phyloP scores from a whole-genome alignment of 1,139 yeast species.

The Saccharomyces hybrid region DNA sequence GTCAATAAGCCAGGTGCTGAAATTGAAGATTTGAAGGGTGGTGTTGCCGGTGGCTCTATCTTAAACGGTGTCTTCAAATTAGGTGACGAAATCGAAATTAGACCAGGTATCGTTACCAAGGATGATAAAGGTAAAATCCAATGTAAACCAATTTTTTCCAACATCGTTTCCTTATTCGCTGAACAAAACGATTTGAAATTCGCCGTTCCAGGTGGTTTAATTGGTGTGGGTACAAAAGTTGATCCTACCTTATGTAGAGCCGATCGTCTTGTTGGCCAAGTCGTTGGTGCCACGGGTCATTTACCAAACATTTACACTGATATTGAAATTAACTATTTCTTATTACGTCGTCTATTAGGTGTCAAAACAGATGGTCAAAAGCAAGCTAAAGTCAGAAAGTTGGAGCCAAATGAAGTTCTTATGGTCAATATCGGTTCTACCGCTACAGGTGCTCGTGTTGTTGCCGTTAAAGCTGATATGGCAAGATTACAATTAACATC shows the following conservation, averaged over 20 bases:
- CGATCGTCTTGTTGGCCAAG: slow-evolving; percentile 98
- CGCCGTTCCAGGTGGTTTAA: slow-evolving; percentile 99
- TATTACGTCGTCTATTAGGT: slow-evolving; percentile 93
- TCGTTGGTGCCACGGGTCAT: slow-evolving; percentile 93
- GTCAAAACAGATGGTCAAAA: slow-evolving; percentile 97
- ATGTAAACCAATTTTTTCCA: slow-evolving; percentile 92
- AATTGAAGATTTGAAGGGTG: slow-evolving; percentile 94
- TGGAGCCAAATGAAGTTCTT: slow-evolving; percentile 88
- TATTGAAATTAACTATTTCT: slow-evolving; percentile 93
- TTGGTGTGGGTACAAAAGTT: slow-evolving; percentile 98
- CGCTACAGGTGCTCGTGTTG: slow-evolving; percentile 98
- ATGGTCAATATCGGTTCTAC: slow-evolving; percentile 99
- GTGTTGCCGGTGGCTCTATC: slow-evolving; percentile 99
- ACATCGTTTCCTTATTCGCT: slow-evolving; percentile 89
- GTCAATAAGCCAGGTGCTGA: slow-evolving; percentile 99
- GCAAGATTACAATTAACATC: slow-evolving; percentile 94
- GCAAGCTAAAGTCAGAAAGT: slow-evolving; percentile 92
- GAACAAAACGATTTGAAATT: slow-evolving; percentile 96
- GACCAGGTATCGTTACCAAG: slow-evolving; percentile 98
- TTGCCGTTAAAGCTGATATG: slow-evolving; percentile 98
- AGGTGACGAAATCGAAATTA: slow-evolving; percentile 96
- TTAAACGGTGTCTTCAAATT: slow-evolving; percentile 92
- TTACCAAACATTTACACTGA: slow-evolving; percentile 95
- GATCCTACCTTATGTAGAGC: slow-evolving; percentile 99
- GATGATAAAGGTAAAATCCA: slow-evolving; percentile 88